A percentile compares a stretch with the other conserved stretches of the same genome.
Evolutionary conservation across 495 filamentous ascomycete species (phyloP).

Genomic region (Aspergillus ostianus): DNA sequence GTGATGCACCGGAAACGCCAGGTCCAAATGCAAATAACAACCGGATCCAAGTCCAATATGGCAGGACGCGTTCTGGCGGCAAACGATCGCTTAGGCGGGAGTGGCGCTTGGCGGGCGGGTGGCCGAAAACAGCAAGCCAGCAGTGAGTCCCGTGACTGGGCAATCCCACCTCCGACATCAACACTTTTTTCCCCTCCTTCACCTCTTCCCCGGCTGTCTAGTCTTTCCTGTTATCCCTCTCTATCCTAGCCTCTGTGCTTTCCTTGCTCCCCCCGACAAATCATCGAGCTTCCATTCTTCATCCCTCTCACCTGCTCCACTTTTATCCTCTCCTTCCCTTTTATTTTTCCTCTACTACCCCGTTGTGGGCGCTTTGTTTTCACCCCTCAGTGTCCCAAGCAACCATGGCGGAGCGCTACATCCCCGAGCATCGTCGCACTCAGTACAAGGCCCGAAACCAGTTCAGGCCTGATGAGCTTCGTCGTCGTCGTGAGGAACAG

Average conservation of each 20-base stretch:
- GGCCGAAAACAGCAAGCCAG: slow-evolving; percentile 25
- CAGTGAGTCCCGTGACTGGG: slow-evolving; percentile 19
- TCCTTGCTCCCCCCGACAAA: slow-evolving; percentile 7
- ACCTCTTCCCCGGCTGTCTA: slow-evolving; percentile 14
- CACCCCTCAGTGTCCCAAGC: slow-evolving; percentile 35
- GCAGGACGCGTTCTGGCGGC: slow-evolving; percentile 13
- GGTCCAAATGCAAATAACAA: not conserved
- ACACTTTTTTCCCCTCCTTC: slow-evolving; percentile 30
- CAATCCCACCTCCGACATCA: slow-evolving; percentile 26
- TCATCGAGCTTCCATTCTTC: slow-evolving; percentile 20
- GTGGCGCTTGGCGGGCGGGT: slow-evolving; percentile 16
- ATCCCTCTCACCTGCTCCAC: slow-evolving; percentile 25
- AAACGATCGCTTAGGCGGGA: slow-evolving; percentile 30
- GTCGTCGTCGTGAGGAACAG: slow-evolving; percentile 96
- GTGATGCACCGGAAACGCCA: not conserved
- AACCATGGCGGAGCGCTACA: slow-evolving; percentile 96
- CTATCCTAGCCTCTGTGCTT: slow-evolving; percentile 16
- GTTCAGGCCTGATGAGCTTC: slow-evolving; percentile 98
- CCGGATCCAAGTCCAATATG: no score
- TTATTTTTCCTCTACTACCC: slow-evolving; percentile 18
- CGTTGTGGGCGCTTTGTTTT: slow-evolving; percentile 34
- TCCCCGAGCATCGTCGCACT: slow-evolving; percentile 97
- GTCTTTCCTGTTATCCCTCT: slow-evolving; percentile 17
- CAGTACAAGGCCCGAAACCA: slow-evolving; percentile 98
- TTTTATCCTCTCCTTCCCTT: slow-evolving; percentile 36